Percentiles rank a stretch among this genome's conserved stretches.
These are phyloP conservation scores for Spongiforma sp. DNA, from an alignment of 1,284 basidiomycete species.

Conservation along the genomic window DNA sequence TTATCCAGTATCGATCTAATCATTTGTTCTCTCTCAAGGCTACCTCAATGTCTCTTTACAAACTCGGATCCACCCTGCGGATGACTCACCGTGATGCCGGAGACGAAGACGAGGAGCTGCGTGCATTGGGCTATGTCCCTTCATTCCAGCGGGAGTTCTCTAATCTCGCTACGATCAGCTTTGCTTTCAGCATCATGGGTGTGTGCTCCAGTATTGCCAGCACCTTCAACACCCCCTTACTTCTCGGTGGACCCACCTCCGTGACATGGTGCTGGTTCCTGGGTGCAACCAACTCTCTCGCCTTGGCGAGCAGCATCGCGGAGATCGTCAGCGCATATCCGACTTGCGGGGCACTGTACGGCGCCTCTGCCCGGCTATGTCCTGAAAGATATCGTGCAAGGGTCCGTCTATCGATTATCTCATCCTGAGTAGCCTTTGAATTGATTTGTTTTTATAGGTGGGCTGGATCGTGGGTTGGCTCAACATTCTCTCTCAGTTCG, in stretches of 20 bases:
- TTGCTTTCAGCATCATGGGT: constrained; percentile 49
- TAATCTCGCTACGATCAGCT: constrained; percentile 66
- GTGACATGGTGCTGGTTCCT: constrained; percentile 86
- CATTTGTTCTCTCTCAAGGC: no score
- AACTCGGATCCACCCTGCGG: neutral
- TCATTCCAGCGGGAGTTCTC: constrained; percentile 85
- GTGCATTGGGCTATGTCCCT: constrained; percentile 74
- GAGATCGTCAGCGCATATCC: constrained; percentile 84
- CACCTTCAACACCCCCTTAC: constrained; percentile 82
- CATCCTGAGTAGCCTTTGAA: constrained; percentile 1
- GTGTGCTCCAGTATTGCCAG: constrained; percentile 82
- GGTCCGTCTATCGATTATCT: constrained; percentile 34
- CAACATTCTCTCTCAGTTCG: constrained; percentile 86
- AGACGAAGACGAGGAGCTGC: constrained; percentile 65
- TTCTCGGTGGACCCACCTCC: constrained; percentile 80
- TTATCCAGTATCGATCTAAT: no score
- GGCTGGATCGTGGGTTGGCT: constrained; percentile 88
- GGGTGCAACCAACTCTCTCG: constrained; percentile 78
- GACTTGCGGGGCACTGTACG: constrained; percentile 81
- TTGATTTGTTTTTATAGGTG: constrained; percentile 31
- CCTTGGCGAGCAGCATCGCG: constrained; percentile 77
- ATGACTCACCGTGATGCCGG: neutral
- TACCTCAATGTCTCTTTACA: neutral
- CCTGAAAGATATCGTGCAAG: constrained; percentile 70
- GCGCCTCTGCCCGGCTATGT: constrained; percentile 77